Evolutionary conservation across 306 rosid species (phyloP).

Genomic region (Sophora flavescens): DNA sequence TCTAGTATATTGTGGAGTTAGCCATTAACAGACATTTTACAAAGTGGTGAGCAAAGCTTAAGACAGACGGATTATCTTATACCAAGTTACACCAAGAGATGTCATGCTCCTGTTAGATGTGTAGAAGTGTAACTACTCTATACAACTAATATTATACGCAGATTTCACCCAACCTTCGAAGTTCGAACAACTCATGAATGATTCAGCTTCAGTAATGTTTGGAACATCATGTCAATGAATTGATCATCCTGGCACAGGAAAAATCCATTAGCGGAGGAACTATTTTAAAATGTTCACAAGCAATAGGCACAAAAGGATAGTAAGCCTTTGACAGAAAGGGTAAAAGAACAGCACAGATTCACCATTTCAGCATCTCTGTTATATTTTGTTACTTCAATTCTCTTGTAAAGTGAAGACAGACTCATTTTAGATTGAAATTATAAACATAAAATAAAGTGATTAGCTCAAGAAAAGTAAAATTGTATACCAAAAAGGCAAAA

Average conservation of each 20-base stretch:
- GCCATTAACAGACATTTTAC: conserved; percentile 33
- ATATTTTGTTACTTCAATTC: conserved; percentile 15
- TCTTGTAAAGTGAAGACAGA: conserved; percentile 7
- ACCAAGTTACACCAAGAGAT: conserved; percentile 41
- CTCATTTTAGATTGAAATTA: conserved; percentile 32
- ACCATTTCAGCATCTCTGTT: conserved; percentile 15
- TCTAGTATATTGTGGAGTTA: conserved; percentile 35
- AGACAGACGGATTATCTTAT: conserved; percentile 4
- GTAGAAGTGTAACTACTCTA: conserved; percentile 50
- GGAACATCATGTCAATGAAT: conserved; percentile 80
- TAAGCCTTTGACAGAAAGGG: conserved; percentile 35
- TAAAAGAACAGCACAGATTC: conserved; percentile 16
- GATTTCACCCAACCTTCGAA: conserved; percentile 42
- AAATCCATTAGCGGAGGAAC: conserved; percentile 42
- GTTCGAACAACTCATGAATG: conserved; percentile 54
- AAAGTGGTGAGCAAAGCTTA: conserved; percentile 27
- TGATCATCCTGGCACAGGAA: conserved; percentile 75
- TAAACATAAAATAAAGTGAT: conserved; percentile 20
- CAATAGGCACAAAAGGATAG: conserved; percentile 8
- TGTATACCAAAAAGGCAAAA: neutral
- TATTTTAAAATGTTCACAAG: neutral
- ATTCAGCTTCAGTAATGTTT: conserved; percentile 70
- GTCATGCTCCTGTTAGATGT: conserved; percentile 39
- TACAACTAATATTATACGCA: conserved; percentile 57
- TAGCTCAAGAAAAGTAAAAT: neutral